Evolutionary conservation across 176 grass and related monocot genomes (phyloP).

Genomic region (Oryza glaberrima): DNA sequence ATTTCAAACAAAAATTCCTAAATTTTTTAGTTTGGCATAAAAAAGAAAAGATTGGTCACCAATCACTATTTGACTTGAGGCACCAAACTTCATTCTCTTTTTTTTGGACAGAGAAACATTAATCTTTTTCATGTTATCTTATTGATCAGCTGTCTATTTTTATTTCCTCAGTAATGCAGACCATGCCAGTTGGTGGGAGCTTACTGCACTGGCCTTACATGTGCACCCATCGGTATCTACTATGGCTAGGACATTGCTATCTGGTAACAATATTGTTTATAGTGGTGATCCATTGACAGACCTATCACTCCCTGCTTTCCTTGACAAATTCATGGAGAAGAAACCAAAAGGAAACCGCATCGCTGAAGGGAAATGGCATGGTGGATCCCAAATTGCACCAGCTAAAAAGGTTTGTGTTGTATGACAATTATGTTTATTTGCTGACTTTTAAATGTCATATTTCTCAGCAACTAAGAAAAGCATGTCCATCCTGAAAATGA

Average conservation of each 20-base stretch:
- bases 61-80: neutral
- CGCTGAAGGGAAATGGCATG: slow-evolving; percentile 91
- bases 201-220: slow-evolving; percentile 73
- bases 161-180: slow-evolving; percentile 76
- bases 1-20: neutral
- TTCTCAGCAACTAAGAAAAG: neutral
- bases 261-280: slow-evolving; percentile 89
- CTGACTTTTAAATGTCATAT: slow-evolving; percentile 19
- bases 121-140: slow-evolving; percentile 1
- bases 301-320: slow-evolving; percentile 78
- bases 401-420: slow-evolving; percentile 66
- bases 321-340: slow-evolving; percentile 99
- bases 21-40: neutral
- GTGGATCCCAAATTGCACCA: slow-evolving; percentile 91
- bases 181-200: slow-evolving; percentile 81
- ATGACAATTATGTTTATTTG: slow-evolving; percentile 7
- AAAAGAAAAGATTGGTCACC: neutral
- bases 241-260: slow-evolving; percentile 83
- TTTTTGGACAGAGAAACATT: neutral
- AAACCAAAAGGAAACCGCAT: slow-evolving; percentile 80
- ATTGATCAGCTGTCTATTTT: slow-evolving; percentile 31
- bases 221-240: slow-evolving; percentile 96
- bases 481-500: neutral
- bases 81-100: neutral
- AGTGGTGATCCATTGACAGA: slow-evolving; percentile 85